Conservation (phyloP, 345 rosid genomes). For the Pistacia atlantica region DNA sequence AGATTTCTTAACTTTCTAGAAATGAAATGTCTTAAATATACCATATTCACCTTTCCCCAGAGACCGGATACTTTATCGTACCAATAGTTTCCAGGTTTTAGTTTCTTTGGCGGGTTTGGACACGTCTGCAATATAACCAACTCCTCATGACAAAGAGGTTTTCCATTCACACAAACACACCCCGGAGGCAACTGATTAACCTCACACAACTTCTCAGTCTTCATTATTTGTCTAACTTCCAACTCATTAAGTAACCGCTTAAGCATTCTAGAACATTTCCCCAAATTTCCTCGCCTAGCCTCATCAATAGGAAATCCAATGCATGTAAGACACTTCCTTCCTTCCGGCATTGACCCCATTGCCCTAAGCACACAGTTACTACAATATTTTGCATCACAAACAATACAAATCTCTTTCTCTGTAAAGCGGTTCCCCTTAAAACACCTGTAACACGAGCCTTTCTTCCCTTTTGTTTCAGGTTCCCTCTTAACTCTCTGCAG, state of each 20-base stretch:
- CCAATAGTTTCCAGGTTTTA: conserved; percentile 98
- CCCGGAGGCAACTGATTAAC: conserved; percentile 92
- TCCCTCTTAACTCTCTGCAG: conserved; percentile 43
- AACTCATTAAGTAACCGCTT: conserved; percentile 87
- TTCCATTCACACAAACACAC: conserved; percentile 80
- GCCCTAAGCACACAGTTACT: conserved; percentile 92
- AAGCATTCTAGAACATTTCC: conserved; percentile 93
- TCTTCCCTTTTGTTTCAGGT: conserved; percentile 72
- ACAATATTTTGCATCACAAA: conserved; percentile 94
- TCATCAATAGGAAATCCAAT: conserved; percentile 88
- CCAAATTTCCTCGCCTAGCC: conserved; percentile 66
- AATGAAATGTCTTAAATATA: conserved; percentile 10
- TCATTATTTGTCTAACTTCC: conserved; percentile 93
- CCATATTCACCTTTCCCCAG: conserved; percentile 93
- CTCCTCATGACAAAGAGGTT: conserved; percentile 84
- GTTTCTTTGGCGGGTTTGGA: conserved; percentile 82
- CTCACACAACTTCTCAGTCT: conserved; percentile 89
- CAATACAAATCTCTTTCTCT: conserved; percentile 95
- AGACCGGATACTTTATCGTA: conserved; percentile 98
- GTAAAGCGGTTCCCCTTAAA: conserved; percentile 86
- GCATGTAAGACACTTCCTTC: conserved; percentile 95
- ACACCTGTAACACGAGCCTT: conserved; percentile 88
- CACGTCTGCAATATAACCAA: conserved; percentile 77
- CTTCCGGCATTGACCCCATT: conserved; percentile 99
- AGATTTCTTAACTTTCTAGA: conserved; percentile 9